Evolutionary conservation across 1,284 basidiomycete genomes (phyloP).

Genomic region (Moniliophthora roreri): DNA sequence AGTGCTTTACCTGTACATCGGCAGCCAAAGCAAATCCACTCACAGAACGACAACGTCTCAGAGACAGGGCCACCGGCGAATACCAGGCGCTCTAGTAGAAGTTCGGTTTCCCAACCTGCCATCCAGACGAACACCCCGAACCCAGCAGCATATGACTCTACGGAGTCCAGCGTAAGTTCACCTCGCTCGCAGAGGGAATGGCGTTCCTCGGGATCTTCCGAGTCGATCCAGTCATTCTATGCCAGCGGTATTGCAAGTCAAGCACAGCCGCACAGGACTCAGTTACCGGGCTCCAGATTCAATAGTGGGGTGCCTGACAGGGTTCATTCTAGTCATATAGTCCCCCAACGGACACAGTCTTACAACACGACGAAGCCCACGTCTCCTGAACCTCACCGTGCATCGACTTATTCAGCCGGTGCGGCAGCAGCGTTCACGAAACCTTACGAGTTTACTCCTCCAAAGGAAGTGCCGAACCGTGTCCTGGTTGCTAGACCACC

Average conservation of each 20-base stretch:
- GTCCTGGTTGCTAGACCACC: slow-evolving; percentile 11
- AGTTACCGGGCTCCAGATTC: background rate
- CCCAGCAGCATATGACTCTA: too few relatives aligned
- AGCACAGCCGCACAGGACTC: background rate
- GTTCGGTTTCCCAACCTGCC: background rate
- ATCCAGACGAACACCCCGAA: too few relatives aligned
- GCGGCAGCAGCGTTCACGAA: background rate
- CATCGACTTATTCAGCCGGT: background rate
- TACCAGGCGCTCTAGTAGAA: too few relatives aligned
- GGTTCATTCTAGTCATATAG: background rate
- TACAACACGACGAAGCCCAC: background rate
- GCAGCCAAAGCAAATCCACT: slow-evolving; percentile 9
- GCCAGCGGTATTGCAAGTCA: background rate
- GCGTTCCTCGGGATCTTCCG: too few relatives aligned
- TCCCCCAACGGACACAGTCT: slow-evolving; percentile 5
- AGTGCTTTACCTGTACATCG: slow-evolving; percentile 20
- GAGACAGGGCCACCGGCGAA: background rate
- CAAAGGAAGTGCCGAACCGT: slow-evolving; percentile 5
- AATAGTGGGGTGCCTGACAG: too few relatives aligned
- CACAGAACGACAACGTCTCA: slow-evolving; percentile 10
- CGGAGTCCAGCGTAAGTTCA: too few relatives aligned
- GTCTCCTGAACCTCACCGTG: background rate
- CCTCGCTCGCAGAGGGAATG: too few relatives aligned
- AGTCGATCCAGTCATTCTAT: background rate
- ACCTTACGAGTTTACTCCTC: slow-evolving; percentile 4